Percentiles rank a stretch among this genome's conserved stretches.
Evolutionary conservation across 495 filamentous ascomycete species (phyloP).

Genomic region (Margaritispora aquatica): DNA sequence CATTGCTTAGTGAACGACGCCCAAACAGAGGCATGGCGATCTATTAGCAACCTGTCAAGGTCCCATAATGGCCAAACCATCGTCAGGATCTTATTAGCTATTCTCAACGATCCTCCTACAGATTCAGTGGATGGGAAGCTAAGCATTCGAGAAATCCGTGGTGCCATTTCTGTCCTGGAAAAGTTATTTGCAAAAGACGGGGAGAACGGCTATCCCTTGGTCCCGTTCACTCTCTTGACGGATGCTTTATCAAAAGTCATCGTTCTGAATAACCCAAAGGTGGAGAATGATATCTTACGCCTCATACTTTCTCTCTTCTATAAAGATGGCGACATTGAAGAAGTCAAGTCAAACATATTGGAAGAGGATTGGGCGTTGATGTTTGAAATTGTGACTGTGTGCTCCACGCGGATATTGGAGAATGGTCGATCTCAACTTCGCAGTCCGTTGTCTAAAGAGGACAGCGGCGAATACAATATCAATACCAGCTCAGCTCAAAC

Average conservation of each 20-base stretch:
- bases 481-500: slow-evolving; percentile 17
- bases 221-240: slow-evolving; percentile 49
- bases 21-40: slow-evolving; percentile 66
- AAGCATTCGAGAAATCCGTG: slow-evolving; percentile 56
- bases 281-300: slow-evolving; percentile 52
- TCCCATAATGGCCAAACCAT: slow-evolving; percentile 73
- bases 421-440: slow-evolving; percentile 8
- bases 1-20: slow-evolving; percentile 67
- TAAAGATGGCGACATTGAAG: slow-evolving; percentile 30
- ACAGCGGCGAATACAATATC: slow-evolving; percentile 10
- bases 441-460: slow-evolving; percentile 10
- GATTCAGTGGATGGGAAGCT: slow-evolving; percentile 45
- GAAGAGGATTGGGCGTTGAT: slow-evolving; percentile 50
- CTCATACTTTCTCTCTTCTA: slow-evolving; percentile 45
- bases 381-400: slow-evolving; percentile 38
- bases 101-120: slow-evolving; percentile 44
- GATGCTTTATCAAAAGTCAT: slow-evolving; percentile 54
- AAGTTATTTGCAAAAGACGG: slow-evolving; percentile 55
- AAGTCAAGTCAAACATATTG: slow-evolving; percentile 37
- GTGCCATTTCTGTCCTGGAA: slow-evolving; percentile 61
- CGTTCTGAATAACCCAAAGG: slow-evolving; percentile 40
- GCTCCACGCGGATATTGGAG: slow-evolving; percentile 26
- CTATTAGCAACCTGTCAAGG: slow-evolving; percentile 68
- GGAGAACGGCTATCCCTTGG: slow-evolving; percentile 55
- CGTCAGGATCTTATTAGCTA: slow-evolving; percentile 56